These are phyloP conservation scores for Linnemannia schmuckeri DNA, from an alignment of 192 early-diverging fungal species.

Conservation along the genomic window DNA sequence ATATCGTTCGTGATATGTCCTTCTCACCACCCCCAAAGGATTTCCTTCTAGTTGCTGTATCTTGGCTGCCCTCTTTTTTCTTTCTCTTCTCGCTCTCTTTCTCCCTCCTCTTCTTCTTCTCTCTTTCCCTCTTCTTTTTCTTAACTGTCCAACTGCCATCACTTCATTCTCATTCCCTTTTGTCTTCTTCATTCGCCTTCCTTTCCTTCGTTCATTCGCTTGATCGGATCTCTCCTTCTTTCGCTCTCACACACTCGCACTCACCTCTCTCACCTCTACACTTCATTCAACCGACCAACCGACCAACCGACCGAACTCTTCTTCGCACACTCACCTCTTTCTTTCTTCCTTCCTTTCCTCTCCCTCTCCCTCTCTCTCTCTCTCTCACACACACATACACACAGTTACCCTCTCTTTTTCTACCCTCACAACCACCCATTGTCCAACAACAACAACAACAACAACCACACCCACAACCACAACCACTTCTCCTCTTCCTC, in stretches of 20 bases:
- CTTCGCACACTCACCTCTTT: too few relatives aligned
- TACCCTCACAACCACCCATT: too few relatives aligned
- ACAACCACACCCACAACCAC: too few relatives aligned
- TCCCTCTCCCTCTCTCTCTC: too few relatives aligned
- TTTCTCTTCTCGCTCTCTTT: background rate
- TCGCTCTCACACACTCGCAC: background rate
- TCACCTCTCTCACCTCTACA: background rate
- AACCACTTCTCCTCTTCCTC: background rate
- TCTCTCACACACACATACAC: too few relatives aligned
- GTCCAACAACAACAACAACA: background rate
- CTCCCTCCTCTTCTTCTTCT: conserved; percentile 11
- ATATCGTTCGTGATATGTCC: too few relatives aligned
- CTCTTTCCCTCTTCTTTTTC: background rate
- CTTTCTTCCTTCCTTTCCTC: too few relatives aligned
- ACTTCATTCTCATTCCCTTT: background rate
- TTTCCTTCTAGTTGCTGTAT: background rate
- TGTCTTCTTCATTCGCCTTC: background rate
- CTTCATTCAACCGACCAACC: background rate
- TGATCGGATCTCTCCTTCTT: background rate
- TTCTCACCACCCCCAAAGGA: background rate
- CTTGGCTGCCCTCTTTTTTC: background rate
- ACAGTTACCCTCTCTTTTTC: too few relatives aligned
- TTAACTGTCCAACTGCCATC: background rate
- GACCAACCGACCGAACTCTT: too few relatives aligned
- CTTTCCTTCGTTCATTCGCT: background rate